These are phyloP conservation scores for Calonectria fujianensis DNA, from an alignment of 2,329 filamentous ascomycete species.

Conservation along the genomic window DNA sequence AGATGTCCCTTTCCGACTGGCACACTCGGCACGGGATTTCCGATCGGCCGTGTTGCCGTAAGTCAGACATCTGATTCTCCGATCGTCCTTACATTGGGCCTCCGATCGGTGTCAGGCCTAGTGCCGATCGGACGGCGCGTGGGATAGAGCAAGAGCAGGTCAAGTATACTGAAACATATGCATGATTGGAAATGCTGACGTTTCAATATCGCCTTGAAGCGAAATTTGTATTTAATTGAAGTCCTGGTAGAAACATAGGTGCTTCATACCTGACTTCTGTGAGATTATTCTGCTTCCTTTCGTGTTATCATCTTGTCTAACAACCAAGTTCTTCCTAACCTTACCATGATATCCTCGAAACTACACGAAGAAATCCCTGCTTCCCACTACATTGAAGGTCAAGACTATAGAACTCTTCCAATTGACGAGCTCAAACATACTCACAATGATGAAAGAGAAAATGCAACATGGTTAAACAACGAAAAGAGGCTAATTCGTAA, in stretches of 20 bases:
- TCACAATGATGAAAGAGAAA: background rate
- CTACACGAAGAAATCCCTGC: background rate
- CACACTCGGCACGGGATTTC: background rate
- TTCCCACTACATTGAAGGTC: background rate
- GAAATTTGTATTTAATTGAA: background rate
- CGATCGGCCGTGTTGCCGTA: background rate
- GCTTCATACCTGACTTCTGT: background rate
- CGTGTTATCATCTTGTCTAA: background rate
- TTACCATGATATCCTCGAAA: background rate
- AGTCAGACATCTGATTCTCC: background rate
- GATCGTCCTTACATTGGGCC: background rate
- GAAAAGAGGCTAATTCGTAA: constrained; percentile 45
- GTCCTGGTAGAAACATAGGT: background rate
- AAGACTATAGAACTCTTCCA: background rate
- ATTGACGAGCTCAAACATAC: background rate
- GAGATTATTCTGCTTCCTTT: background rate
- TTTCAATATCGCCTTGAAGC: background rate
- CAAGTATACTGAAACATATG: background rate
- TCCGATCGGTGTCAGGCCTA: background rate
- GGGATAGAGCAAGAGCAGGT: background rate
- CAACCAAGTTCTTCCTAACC: background rate
- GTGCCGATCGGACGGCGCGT: background rate
- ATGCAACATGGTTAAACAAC: background rate
- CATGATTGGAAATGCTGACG: background rate
- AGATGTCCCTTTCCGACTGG: background rate